Conservation (phyloP, 306 rosid species). For the Lablab purpureus region DNA sequence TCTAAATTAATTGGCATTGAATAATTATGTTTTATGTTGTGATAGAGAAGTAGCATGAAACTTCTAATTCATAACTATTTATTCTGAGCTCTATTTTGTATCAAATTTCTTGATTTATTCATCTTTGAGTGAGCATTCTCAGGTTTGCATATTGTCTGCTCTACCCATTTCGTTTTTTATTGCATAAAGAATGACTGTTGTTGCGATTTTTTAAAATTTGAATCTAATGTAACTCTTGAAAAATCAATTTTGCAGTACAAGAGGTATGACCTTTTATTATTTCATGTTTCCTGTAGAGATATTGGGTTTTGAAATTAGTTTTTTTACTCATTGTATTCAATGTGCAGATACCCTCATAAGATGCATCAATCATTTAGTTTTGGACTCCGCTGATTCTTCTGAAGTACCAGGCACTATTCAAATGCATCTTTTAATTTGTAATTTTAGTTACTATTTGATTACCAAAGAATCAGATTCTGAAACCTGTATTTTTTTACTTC, state of each 20-base stretch:
- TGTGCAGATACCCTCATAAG: constrained; percentile 83
- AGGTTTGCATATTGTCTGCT: constrained; percentile 31
- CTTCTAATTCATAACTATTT: not conserved
- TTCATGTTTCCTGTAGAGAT: constrained; percentile 37
- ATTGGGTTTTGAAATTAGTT: constrained; percentile 50
- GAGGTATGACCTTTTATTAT: constrained; percentile 46
- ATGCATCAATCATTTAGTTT: constrained; percentile 79
- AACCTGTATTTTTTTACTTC: constrained; percentile 54
- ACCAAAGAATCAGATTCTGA: constrained; percentile 61
- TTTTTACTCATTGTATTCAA: constrained; percentile 65
- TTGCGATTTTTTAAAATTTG: not conserved
- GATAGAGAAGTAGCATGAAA: not conserved
- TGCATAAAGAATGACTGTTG: not conserved
- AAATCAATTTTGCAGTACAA: constrained; percentile 46
- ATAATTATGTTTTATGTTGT: not conserved
- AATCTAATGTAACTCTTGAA: constrained; percentile 16
- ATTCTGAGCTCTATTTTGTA: not conserved
- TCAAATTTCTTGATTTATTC: not conserved
- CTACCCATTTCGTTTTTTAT: constrained; percentile 4
- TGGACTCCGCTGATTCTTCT: constrained; percentile 88
- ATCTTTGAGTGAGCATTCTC: not conserved
- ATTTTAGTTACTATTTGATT: constrained; percentile 52
- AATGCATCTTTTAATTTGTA: constrained; percentile 75
- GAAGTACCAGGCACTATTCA: constrained; percentile 80
- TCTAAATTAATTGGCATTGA: not conserved